Evolutionary conservation across 78 protist species (phyloP), one percentile per base, ranked within the genome.

Genomic region (Pigoraptor vietnamica): DNA sequence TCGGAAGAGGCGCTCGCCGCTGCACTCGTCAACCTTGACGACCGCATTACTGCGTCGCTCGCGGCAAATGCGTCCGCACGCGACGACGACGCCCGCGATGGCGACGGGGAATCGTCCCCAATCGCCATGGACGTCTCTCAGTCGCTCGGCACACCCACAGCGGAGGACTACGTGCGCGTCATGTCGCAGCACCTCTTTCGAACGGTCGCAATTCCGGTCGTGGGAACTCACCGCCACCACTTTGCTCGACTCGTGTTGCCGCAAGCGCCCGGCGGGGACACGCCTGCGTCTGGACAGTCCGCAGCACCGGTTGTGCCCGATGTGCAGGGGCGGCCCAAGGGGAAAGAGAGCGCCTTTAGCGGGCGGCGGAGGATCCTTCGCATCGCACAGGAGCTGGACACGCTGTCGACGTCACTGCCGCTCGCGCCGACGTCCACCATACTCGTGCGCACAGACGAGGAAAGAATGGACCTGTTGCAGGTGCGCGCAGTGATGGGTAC

Each of bases 361-460:
- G 67, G 29, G 6, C 67, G 67, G 6, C 67, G 67, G 1, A 1
- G 84, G 32, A 79, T 79, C 1, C 21, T 79, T 2, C 84, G 21
- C 23, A 79, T 79, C n/a, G 34, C 32, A 79, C 84, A 83, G 87
- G 87, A 83, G 25, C 87, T 83, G 21, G 38, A 6, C 24, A 24
- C 87, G 38, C 87, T 86, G 1, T 86, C 89, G 35, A 0, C 79
- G 34, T 37, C 92, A 0, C 40, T 95, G 24, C 96, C 96, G 37
- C 86, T 96, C 32, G 24, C 39, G 2, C 37, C 39, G 33, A 89
- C 88, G 36, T 88, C 93, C 0, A 19, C 92, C 25, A 84, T 96
- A 24, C 94, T 94, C 79, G 95, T 92, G 37, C 94, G 96, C 1
- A 38, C 84, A 29, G 84, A 81, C n/a, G 84, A 81, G 84, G n/a